phyloP scores from a whole-genome alignment of 2,329 filamentous ascomycete species.

The Pseudocercospora fijiensis region DNA sequence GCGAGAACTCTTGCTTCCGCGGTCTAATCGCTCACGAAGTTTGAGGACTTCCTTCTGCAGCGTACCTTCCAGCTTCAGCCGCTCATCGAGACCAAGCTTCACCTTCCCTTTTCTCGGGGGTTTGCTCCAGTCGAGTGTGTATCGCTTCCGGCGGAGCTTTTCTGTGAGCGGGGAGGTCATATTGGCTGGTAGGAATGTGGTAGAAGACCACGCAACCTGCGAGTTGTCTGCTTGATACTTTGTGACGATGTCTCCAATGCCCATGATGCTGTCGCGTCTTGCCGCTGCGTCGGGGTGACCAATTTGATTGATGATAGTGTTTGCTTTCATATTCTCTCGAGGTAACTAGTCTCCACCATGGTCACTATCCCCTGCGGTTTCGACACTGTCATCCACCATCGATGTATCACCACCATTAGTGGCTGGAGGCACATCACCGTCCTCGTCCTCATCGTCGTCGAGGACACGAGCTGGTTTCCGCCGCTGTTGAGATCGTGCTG shows the following conservation, averaged over 20 bases:
- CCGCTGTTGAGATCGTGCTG: constrained; percentile 23
- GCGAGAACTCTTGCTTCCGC: background rate
- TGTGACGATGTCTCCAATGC: background rate
- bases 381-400: constrained; percentile 16
- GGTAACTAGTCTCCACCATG: constrained; percentile 21
- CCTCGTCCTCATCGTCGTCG: constrained; percentile 40
- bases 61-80: background rate
- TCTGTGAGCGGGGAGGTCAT: background rate
- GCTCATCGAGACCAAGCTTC: background rate
- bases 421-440: constrained; percentile 28
- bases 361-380: constrained; percentile 22
- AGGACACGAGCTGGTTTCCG: constrained; percentile 36
- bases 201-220: background rate
- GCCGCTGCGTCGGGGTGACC: background rate
- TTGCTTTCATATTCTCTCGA: background rate
- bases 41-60: background rate
- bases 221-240: background rate
- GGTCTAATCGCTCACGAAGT: background rate
- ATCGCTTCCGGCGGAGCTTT: background rate
- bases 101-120: background rate
- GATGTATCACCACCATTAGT: constrained; percentile 7
- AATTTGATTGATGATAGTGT: background rate
- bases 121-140: background rate
- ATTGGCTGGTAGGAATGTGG: background rate
- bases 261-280: background rate